These are phyloP conservation scores for Trichoderma gracile DNA, from an alignment of 2,329 filamentous ascomycete species.

Conservation along the genomic window DNA sequence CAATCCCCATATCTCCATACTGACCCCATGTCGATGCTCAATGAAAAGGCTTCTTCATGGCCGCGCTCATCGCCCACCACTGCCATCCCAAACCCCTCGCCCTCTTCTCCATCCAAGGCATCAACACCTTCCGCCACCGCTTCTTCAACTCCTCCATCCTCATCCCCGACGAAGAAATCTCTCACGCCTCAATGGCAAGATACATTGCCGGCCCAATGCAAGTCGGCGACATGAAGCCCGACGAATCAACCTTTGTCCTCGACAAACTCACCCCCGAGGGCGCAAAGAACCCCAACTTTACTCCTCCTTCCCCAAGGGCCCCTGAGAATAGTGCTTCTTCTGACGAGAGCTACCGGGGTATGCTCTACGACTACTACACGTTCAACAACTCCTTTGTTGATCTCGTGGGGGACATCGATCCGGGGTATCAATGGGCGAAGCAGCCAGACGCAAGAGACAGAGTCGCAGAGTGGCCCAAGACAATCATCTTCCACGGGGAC, in stretches of 20 bases:
- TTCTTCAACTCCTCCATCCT: conserved; percentile 41
- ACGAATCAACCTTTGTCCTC: conserved; percentile 31
- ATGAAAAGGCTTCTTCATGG: conserved; percentile 38
- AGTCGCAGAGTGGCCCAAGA: conserved; percentile 36
- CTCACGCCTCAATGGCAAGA: conserved; percentile 31
- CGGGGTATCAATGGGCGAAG: conserved; percentile 37
- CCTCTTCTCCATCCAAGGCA: conserved; percentile 40
- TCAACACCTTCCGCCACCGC: conserved; percentile 40
- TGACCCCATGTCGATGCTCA: too few species aligned
- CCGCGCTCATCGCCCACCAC: conserved; percentile 36
- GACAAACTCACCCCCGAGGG: conserved; percentile 35
- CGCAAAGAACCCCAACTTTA: conserved; percentile 32
- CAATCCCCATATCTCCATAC: too few species aligned
- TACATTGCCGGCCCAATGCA: conserved; percentile 32
- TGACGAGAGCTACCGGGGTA: conserved; percentile 21
- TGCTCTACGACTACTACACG: conserved; percentile 40
- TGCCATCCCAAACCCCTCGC: conserved; percentile 36
- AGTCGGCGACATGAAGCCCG: conserved; percentile 30
- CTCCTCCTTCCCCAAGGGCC: conserved; percentile 7
- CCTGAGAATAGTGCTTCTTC: not conserved
- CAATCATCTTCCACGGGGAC: conserved; percentile 40
- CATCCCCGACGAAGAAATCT: conserved; percentile 34
- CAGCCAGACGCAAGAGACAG: conserved; percentile 25
- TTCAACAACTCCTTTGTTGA: conserved; percentile 36
- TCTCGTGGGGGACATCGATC: conserved; percentile 36